phyloP scores from a whole-genome alignment of 176 grass and related monocot species.

The Phragmites australis region DNA sequence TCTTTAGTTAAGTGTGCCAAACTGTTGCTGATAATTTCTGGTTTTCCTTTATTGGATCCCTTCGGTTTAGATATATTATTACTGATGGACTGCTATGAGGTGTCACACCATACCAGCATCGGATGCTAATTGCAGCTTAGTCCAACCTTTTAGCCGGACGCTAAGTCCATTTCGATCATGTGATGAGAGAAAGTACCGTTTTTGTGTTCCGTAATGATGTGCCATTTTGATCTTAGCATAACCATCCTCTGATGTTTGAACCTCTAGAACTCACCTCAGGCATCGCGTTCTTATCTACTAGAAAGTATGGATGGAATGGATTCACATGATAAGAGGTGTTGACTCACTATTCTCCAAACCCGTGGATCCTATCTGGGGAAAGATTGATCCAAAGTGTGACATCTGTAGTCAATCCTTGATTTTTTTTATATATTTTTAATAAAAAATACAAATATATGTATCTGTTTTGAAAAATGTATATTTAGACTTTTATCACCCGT shows the following conservation, averaged over 20 bases:
- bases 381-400: constrained; percentile 12
- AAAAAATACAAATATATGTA: too few species aligned
- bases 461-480: too few species aligned
- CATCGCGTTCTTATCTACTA: background rate
- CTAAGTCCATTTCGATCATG: background rate
- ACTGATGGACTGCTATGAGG: background rate
- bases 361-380: background rate
- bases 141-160: background rate
- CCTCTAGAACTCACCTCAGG: background rate
- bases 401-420: background rate
- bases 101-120: background rate
- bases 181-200: background rate
- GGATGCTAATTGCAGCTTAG: background rate
- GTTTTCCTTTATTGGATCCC: background rate
- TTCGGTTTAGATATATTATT: background rate
- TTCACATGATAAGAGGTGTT: background rate
- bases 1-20: background rate
- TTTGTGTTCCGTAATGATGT: background rate
- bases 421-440: too few species aligned
- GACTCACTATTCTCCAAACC: background rate
- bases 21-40: background rate
- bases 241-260: background rate
- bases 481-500: too few species aligned
- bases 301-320: background rate
- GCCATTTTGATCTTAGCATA: background rate